Evolutionary conservation across 176 grass and related monocot species (phyloP), one percentile per base, ranked within the genome.

Genomic region (Oryza meridionalis): DNA sequence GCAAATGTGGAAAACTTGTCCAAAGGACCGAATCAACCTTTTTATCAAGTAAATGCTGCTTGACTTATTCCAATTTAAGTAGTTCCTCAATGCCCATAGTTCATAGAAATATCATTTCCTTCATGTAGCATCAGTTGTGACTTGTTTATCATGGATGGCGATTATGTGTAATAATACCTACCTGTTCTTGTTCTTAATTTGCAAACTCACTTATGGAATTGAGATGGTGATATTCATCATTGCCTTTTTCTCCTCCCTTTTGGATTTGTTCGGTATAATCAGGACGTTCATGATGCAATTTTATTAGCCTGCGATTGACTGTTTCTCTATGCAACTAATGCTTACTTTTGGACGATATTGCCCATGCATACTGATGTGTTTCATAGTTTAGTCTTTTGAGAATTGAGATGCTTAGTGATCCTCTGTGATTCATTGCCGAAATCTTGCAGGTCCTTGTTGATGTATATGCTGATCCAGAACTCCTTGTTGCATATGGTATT

Each of bases 401-500:
- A 69, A 53, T 77, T 72, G 2, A 50, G 42, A 64, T 44, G 44
- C 69, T 76, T 44, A 85, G 49, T 69, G 33, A 82, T 62, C 16
- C 64, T 90, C 68, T 81, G 43, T 69, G 46, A 58, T 73, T 72
- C 47, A 82, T 67, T 82, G 13, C 17, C 13, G 63, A 29, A 69
- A 77, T 74, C 19, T 87, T 92, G 79, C 90, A 98, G 96, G 85
- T 98, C 69, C 88, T 98, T 67, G 93, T 98, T 75, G 96, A 98
- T 93, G 96, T 95, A 70, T 86, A 89, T 25, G 87, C 75, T 88
- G 96, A 98, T 74, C 96, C 91, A 77, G 92, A 98, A 42, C 90
- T 98, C 80, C 92, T 98, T 80, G 96, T 98, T 77, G 93, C 96
- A 83, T 98, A 98, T 93, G 96, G 96, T 98, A 97, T 67, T 76